Percentiles rank a stretch among this genome's conserved stretches.
These are phyloP conservation scores for Auxenochlorella protothecoides DNA, from an alignment of 139 green algal genomes.

Conservation along the genomic window DNA sequence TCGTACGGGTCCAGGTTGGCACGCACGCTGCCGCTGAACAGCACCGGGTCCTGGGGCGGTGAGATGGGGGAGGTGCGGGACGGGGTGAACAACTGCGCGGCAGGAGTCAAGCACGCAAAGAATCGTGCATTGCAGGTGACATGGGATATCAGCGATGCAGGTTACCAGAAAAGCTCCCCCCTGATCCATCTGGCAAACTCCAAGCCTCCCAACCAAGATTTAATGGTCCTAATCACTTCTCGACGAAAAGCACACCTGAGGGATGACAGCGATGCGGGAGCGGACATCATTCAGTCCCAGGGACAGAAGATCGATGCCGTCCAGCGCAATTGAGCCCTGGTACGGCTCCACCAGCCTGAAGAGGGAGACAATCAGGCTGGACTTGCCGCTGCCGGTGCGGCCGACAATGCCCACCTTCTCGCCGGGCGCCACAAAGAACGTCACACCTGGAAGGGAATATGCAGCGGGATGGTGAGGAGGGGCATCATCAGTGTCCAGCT, in stretches of 20 bases:
- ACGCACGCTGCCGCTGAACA: slow-evolving; percentile 81
- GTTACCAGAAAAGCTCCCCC: too few relatives aligned
- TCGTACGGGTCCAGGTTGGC: slow-evolving; percentile 87
- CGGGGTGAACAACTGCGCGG: too few relatives aligned
- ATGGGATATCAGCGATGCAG: too few relatives aligned
- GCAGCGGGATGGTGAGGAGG: background rate
- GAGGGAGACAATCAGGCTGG: slow-evolving; percentile 66
- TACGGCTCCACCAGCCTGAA: slow-evolving; percentile 76
- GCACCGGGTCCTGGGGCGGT: slow-evolving; percentile 67
- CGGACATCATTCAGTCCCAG: slow-evolving; percentile 70
- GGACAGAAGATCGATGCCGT: slow-evolving; percentile 64
- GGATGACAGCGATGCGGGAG: slow-evolving; percentile 68
- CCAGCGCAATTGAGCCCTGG: slow-evolving; percentile 58
- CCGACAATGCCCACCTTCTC: slow-evolving; percentile 75
- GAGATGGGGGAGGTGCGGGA: background rate
- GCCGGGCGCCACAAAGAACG: slow-evolving; percentile 33
- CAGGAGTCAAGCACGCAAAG: too few relatives aligned
- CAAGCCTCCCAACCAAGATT: too few relatives aligned
- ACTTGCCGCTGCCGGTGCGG: slow-evolving; percentile 82
- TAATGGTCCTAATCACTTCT: too few relatives aligned
- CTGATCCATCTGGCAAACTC: too few relatives aligned
- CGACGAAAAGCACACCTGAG: slow-evolving; percentile 28
- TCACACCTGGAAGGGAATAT: slow-evolving; percentile 13
- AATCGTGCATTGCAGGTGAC: too few relatives aligned
- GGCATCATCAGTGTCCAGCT: background rate